phyloP scores from a whole-genome alignment of 2,329 filamentous ascomycete species.

The Lanzia echinophila region DNA sequence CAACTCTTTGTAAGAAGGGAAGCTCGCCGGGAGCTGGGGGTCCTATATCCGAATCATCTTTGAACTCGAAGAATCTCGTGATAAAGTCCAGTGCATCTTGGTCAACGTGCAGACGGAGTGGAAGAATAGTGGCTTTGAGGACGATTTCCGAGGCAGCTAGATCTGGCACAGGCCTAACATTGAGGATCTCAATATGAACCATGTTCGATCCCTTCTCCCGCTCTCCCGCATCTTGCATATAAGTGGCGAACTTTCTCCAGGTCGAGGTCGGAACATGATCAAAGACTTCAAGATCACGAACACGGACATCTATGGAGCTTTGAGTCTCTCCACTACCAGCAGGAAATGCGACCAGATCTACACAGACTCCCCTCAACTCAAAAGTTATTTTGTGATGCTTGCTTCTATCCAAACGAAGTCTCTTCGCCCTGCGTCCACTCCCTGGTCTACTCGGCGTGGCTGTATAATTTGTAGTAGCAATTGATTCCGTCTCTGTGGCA shows the following conservation, averaged over 20 bases:
- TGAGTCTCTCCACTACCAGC: conserved; percentile 72
- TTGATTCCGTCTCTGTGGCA: conserved; percentile 81
- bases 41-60: conserved; percentile 60
- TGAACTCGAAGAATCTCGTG: conserved; percentile 96
- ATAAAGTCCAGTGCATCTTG: conserved; percentile 97
- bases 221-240: conserved; percentile 80
- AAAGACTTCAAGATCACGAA: conserved; percentile 81
- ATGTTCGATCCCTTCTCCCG: conserved; percentile 82
- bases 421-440: conserved; percentile 38
- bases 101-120: conserved; percentile 86
- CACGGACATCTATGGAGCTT: conserved; percentile 76
- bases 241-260: conserved; percentile 97
- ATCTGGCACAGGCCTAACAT: conserved; percentile 76
- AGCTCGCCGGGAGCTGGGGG: conserved; percentile 60
- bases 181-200: conserved; percentile 83
- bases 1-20: conserved; percentile 83
- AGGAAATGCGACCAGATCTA: conserved; percentile 76
- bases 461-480: conserved; percentile 68
- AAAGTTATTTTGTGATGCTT: conserved; percentile 93
- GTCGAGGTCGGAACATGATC: conserved; percentile 93
- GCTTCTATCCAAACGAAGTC: conserved; percentile 72
- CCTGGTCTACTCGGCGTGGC: conserved; percentile 47
- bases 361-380: conserved; percentile 77
- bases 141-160: conserved; percentile 87
- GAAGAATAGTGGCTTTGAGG: conserved; percentile 70